A percentile compares a stretch with the other conserved stretches of the same genome.
phyloP scores from a whole-genome alignment of 805 yeast genomes.

The Starmerella potacharoeniae region DNA sequence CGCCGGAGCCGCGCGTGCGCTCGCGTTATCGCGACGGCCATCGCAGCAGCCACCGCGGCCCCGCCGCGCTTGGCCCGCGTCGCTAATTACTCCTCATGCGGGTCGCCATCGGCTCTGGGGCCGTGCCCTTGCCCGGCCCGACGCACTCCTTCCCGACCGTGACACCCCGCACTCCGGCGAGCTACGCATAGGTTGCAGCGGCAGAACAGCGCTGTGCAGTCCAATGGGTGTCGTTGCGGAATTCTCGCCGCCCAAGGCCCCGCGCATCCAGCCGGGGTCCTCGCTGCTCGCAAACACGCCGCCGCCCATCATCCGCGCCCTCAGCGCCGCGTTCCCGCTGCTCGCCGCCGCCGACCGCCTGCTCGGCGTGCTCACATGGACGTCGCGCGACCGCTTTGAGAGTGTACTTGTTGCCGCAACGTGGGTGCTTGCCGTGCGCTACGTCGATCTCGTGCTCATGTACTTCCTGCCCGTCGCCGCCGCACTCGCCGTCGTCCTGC shows the following conservation, averaged over 20 bases:
- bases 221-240: constrained; percentile 13
- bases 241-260: constrained; percentile 15
- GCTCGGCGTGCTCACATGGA: constrained; percentile 77
- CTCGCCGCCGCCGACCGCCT: constrained; percentile 58
- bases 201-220: neutral
- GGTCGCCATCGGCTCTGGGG: neutral
- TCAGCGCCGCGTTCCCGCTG: constrained; percentile 77
- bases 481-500: constrained; percentile 34
- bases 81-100: no score
- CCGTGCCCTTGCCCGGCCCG: neutral
- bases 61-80: no score
- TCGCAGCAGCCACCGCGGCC: no score
- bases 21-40: no score
- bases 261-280: constrained; percentile 39
- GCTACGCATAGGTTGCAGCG: no score
- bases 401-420: constrained; percentile 49
- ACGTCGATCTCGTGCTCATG: constrained; percentile 65
- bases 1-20: no score
- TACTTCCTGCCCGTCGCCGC: constrained; percentile 52
- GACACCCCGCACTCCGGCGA: neutral
- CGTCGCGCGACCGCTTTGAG: constrained; percentile 71
- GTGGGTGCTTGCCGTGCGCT: constrained; percentile 51
- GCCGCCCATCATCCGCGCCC: constrained; percentile 74
- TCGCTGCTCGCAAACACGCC: constrained; percentile 85
- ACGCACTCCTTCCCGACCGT: neutral